phyloP scores from a whole-genome alignment of 495 filamentous ascomycete genomes.

The Darksidea phi region DNA sequence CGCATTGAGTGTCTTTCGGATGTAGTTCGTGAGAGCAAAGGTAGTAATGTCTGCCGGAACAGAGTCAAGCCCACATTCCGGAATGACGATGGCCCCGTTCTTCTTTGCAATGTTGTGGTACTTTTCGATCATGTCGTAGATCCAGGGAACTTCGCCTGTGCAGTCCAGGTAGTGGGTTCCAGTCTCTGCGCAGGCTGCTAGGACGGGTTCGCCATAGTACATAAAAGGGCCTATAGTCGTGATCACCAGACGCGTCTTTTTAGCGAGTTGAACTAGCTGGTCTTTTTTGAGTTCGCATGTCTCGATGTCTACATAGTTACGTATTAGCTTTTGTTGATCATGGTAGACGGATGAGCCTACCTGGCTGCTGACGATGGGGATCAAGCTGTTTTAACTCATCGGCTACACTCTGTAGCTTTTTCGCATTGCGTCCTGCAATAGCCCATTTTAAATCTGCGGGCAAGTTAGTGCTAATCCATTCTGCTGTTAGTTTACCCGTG shows the following conservation, averaged over 20 bases:
- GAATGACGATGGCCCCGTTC: slow-evolving; percentile 81
- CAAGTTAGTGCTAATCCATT: slow-evolving; percentile 70
- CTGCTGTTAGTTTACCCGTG: slow-evolving; percentile 74
- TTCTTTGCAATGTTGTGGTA: slow-evolving; percentile 72
- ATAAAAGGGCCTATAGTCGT: slow-evolving; percentile 84
- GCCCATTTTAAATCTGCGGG: slow-evolving; percentile 88
- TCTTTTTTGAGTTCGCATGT: slow-evolving; percentile 61
- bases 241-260: slow-evolving; percentile 75
- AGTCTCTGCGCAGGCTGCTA: slow-evolving; percentile 82
- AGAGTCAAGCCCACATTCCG: slow-evolving; percentile 81
- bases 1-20: slow-evolving; percentile 59
- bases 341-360: slow-evolving; percentile 42
- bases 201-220: slow-evolving; percentile 72
- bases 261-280: slow-evolving; percentile 64
- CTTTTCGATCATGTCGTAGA: slow-evolving; percentile 73
- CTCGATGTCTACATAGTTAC: slow-evolving; percentile 56
- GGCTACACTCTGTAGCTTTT: slow-evolving; percentile 69
- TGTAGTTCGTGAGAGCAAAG: slow-evolving; percentile 63
- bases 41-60: slow-evolving; percentile 78
- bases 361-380: slow-evolving; percentile 66
- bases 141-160: slow-evolving; percentile 84
- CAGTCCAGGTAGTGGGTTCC: slow-evolving; percentile 89
- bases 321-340: not conserved
- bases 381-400: slow-evolving; percentile 64
- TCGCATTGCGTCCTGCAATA: slow-evolving; percentile 73